Evolutionary conservation across 2,329 filamentous ascomycete species (phyloP), one percentile per base, ranked within the genome.

Genomic region (Tolypocladium tropicale): DNA sequence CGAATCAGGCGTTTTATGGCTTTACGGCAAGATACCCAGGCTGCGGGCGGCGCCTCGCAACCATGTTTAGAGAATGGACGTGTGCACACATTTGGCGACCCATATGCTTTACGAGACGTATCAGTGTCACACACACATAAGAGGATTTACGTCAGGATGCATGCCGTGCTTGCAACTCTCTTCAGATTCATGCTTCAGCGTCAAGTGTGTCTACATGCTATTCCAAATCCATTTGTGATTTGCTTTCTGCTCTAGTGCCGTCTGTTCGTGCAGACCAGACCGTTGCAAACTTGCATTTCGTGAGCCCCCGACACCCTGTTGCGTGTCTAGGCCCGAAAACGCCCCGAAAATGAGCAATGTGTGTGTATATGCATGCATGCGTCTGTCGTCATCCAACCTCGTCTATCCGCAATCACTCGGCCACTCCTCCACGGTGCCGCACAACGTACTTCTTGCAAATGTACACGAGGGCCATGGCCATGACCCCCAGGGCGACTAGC

Each of bases 391-490:
- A 50, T 50, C 46, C 43, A 56, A 56, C 56, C 57, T 56, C 56
- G 56, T 62, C 66, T 70, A 70, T 63, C 61, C 59, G n/a, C 39
- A 55, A 58, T 37, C 21, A 12, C 43, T 33, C 52, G 30, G 54
- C 50, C 18, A 5, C 28, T 30, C 43, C 28, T n/a, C 23, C 21
- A 16, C 52, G 33, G 25, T 53, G 58, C 34, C 50, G 59, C 57
- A 60, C 56, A 59, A 62, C 60, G 55, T 64, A 58, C 61, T 59
- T 66, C 63, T 70, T 71, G 66, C 68, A 71, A 65, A 73, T 61
- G 64, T 77, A 78, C 65, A 74, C 66, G 57, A 69, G 63, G 50
- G 69, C 74, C 55, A 64, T 65, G 36, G 63, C 64, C 52, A 70
- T 58, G 52, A 70, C 62, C 57, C 73, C 68, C 55, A 75, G 54